Percentiles rank a stretch among this genome's conserved stretches.
Conservation (phyloP, 805 yeast species). For the Saturnispora kantuleensis region DNA sequence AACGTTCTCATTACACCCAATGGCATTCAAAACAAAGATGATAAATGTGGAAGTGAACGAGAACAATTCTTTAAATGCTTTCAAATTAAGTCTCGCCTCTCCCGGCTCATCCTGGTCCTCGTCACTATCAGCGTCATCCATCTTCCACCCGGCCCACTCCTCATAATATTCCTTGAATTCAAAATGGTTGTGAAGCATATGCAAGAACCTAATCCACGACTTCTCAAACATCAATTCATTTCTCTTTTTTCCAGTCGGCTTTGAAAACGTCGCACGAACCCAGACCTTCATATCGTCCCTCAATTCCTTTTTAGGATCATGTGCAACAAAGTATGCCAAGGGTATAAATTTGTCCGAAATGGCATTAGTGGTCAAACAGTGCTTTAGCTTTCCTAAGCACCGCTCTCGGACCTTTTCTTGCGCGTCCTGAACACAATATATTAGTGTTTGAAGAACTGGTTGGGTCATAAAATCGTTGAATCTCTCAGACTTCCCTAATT, state of each 20-base stretch:
- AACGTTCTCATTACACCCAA: slow-evolving; percentile 57
- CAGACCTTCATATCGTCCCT: slow-evolving; percentile 51
- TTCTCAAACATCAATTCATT: slow-evolving; percentile 51
- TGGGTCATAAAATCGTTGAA: slow-evolving; percentile 46
- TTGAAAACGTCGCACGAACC: slow-evolving; percentile 51
- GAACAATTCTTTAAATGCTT: slow-evolving; percentile 22
- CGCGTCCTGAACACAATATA: slow-evolving; percentile 60
- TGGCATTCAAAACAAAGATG: slow-evolving; percentile 45
- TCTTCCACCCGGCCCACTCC: slow-evolving; percentile 3
- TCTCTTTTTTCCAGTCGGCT: slow-evolving; percentile 22
- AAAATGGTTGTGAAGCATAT: slow-evolving; percentile 65
- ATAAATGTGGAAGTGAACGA: slow-evolving; percentile 51
- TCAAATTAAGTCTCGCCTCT: slow-evolving; percentile 22
- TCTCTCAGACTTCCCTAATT: slow-evolving; percentile 47
- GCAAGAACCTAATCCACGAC: slow-evolving; percentile 55
- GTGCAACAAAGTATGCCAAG: slow-evolving; percentile 61
- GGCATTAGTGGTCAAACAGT: slow-evolving; percentile 37
- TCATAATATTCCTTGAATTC: slow-evolving; percentile 41
- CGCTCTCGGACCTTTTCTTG: slow-evolving; percentile 42
- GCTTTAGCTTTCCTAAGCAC: slow-evolving; percentile 43
- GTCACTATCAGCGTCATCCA: slow-evolving; percentile 11
- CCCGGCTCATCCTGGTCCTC: slow-evolving; percentile 4
- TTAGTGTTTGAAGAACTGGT: slow-evolving; percentile 39
- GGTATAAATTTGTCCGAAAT: slow-evolving; percentile 62
- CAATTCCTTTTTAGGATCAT: slow-evolving; percentile 53